phyloP scores from a whole-genome alignment of 495 filamentous ascomycete genomes.

The Viridothelium virens region DNA sequence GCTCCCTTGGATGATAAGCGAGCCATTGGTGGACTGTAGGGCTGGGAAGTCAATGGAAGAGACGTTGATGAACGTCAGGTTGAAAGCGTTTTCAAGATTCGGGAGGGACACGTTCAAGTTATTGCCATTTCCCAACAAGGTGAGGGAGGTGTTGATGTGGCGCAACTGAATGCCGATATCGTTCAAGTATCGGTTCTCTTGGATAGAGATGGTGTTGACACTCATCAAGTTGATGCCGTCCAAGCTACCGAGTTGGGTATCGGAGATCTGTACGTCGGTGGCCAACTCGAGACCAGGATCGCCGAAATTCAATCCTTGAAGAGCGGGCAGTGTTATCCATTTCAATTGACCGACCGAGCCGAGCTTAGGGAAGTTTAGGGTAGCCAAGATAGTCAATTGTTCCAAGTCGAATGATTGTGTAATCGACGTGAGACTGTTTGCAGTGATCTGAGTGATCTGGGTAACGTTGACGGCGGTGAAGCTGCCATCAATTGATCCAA shows the following conservation, averaged over 20 bases:
- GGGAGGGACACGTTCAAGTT: conserved; percentile 57
- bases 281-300: conserved; percentile 46
- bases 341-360: conserved; percentile 54
- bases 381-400: conserved; percentile 56
- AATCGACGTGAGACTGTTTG: conserved; percentile 43
- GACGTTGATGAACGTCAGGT: conserved; percentile 86
- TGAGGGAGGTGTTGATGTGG: conserved; percentile 56
- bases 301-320: conserved; percentile 58
- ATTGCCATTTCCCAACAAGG: conserved; percentile 55
- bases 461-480: conserved; percentile 54
- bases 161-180: conserved; percentile 50
- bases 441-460: conserved; percentile 49
- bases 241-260: conserved; percentile 70
- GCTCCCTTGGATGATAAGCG: conserved; percentile 78
- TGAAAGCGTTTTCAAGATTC: conserved; percentile 64
- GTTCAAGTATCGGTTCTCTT: conserved; percentile 35
- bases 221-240: conserved; percentile 68
- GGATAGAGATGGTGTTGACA: conserved; percentile 47
- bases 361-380: conserved; percentile 56
- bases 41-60: conserved; percentile 64
- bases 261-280: conserved; percentile 59
- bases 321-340: conserved; percentile 64
- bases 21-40: conserved; percentile 66
- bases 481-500: conserved; percentile 59
- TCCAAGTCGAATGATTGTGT: conserved; percentile 58